Percentiles rank a stretch among this genome's conserved stretches.
Evolutionary conservation across 2,329 filamentous ascomycete genomes (phyloP).

Genomic region (Fusarium sp.): DNA sequence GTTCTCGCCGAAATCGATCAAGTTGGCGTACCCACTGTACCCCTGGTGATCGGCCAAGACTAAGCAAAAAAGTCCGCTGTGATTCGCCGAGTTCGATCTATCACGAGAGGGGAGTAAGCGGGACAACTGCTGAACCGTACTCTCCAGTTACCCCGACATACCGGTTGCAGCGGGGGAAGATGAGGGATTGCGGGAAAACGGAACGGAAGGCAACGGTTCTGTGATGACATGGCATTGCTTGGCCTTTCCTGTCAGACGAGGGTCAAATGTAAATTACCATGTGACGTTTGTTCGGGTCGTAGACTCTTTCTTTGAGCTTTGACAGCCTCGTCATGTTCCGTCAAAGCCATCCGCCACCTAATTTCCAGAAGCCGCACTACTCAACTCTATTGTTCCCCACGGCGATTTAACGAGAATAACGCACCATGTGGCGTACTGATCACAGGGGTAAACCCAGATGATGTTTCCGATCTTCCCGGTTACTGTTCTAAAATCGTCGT

Average conservation of each 20-base stretch:
- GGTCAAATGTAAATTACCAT: not conserved
- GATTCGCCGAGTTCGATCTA: slow-evolving; percentile 23
- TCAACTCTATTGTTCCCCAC: slow-evolving; percentile 8
- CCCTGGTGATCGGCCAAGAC: slow-evolving; percentile 26
- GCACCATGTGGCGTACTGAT: slow-evolving; percentile 16
- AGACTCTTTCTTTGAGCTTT: not conserved
- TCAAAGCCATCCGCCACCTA: slow-evolving; percentile 6
- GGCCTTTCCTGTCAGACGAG: not conserved
- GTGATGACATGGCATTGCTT: too few species aligned
- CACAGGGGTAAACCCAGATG: slow-evolving; percentile 16
- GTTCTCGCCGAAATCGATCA: slow-evolving; percentile 22
- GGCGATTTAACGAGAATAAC: slow-evolving; percentile 11
- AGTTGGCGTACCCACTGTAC: slow-evolving; percentile 8
- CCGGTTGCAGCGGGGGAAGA: slow-evolving; percentile 17
- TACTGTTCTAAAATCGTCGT: not conserved
- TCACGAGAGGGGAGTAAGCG: slow-evolving; percentile 10
- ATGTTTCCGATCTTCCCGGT: slow-evolving; percentile 19
- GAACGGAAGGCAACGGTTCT: not conserved
- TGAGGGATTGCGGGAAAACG: not conserved
- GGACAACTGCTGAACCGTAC: not conserved
- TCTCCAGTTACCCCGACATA: slow-evolving; percentile 4
- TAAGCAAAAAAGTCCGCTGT: slow-evolving; percentile 13
- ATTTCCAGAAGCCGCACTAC: slow-evolving; percentile 11
- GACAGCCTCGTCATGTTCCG: not conserved
- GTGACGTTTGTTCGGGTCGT: not conserved